Evolutionary conservation across 169 alveolate species (phyloP).

Genomic region (Plasmodium inui): DNA sequence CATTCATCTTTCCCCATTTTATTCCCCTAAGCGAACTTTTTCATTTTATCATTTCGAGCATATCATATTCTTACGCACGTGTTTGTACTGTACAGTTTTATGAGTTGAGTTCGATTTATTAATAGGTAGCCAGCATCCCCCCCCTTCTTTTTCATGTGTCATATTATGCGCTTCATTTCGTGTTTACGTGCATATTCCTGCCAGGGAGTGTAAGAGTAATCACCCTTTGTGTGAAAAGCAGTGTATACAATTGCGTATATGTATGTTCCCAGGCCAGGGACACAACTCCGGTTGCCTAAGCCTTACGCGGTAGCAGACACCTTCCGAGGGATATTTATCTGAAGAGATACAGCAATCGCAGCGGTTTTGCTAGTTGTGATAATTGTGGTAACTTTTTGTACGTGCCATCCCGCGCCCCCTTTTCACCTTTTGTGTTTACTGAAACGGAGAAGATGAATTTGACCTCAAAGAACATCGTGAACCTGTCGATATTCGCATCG

Average conservation of each 20-base stretch:
- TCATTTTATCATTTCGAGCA: not conserved
- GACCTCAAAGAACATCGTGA: constrained; percentile 31
- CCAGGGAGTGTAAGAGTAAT: not conserved
- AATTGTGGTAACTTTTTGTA: not conserved
- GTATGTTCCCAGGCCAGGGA: not conserved
- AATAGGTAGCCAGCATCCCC: not conserved
- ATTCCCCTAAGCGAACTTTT: not conserved
- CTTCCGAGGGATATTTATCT: not conserved
- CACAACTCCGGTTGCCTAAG: not conserved
- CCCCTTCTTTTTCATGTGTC: not conserved
- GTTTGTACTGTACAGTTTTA: not conserved
- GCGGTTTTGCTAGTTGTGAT: not conserved
- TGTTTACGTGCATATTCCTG: not conserved
- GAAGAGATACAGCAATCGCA: not conserved
- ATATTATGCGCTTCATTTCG: not conserved
- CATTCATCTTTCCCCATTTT: not conserved
- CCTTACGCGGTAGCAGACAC: not conserved
- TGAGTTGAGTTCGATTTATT: not conserved
- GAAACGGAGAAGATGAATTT: constrained; percentile 46
- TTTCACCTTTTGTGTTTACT: not conserved
- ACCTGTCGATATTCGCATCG: constrained; percentile 71
- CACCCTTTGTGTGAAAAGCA: not conserved
- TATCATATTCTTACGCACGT: not conserved
- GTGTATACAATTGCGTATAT: not conserved
- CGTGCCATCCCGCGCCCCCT: not conserved